Evolutionary conservation across 352 stramenopile genomes (phyloP).

Genomic region (Phytophthora megakarya): DNA sequence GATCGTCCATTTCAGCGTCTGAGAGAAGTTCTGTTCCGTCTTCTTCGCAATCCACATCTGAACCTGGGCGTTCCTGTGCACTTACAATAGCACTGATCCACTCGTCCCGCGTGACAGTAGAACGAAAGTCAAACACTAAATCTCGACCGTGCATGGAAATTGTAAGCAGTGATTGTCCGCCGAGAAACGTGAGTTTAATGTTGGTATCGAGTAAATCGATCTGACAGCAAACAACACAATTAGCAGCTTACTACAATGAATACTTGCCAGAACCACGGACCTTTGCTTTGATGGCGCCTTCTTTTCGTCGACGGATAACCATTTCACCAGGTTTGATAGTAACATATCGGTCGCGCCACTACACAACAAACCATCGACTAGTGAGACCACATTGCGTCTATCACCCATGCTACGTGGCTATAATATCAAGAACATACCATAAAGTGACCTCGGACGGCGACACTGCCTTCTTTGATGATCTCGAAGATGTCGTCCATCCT

Average conservation of each 20-base stretch:
- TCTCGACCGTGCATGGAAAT: constrained; percentile 52
- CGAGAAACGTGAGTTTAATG: constrained; percentile 67
- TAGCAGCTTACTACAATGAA: neutral
- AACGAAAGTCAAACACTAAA: constrained; percentile 58
- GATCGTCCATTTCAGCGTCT: constrained; percentile 43
- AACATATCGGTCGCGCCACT: constrained; percentile 78
- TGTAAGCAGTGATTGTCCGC: constrained; percentile 59
- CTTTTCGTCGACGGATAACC: constrained; percentile 48
- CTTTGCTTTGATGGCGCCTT: constrained; percentile 64
- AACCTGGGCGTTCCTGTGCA: constrained; percentile 44
- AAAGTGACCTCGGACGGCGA: constrained; percentile 67
- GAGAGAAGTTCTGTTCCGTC: constrained; percentile 50
- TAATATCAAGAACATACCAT: constrained; percentile 41
- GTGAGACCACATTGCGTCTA: neutral
- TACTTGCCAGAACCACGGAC: constrained; percentile 24
- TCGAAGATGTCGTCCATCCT: constrained; percentile 33
- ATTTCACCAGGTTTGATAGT: constrained; percentile 55
- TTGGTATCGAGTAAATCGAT: constrained; percentile 63
- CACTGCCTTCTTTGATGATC: constrained; percentile 61
- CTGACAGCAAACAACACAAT: constrained; percentile 21
- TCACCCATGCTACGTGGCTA: neutral
- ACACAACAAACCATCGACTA: constrained; percentile 1
- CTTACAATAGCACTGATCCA: constrained; percentile 71
- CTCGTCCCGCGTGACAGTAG: constrained; percentile 47
- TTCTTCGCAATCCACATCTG: constrained; percentile 40